Conservation (phyloP, 2,329 filamentous ascomycete genomes). For the Fusarium floridanum region DNA sequence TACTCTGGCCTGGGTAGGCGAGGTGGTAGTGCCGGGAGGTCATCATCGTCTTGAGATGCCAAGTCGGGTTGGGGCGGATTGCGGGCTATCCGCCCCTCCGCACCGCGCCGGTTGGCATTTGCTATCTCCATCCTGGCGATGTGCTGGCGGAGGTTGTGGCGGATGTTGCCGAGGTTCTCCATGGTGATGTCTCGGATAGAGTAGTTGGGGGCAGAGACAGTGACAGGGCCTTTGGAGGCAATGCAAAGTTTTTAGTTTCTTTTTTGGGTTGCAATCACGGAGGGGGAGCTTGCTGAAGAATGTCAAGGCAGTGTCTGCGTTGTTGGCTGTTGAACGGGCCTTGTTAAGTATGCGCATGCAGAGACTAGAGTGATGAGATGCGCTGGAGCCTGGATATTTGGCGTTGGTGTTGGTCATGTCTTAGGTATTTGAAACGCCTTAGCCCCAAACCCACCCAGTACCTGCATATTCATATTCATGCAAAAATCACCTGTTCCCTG, state of each 20-base stretch:
- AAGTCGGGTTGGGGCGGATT: neutral
- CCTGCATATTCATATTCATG: constrained; percentile 1
- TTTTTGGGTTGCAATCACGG: neutral
- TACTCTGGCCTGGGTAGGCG: neutral
- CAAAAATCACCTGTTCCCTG: neutral
- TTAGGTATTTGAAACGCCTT: neutral
- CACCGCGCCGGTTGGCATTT: neutral
- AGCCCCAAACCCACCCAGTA: neutral
- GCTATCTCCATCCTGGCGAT: neutral
- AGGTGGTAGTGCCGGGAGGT: neutral
- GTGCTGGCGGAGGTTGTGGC: neutral
- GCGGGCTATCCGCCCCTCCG: neutral
- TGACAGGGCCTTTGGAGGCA: neutral
- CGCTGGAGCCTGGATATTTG: neutral
- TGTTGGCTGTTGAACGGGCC: neutral
- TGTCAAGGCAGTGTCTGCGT: neutral
- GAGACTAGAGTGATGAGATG: neutral
- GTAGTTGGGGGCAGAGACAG: neutral
- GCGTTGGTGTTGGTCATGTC: neutral
- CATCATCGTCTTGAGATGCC: neutral
- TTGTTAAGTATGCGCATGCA: neutral
- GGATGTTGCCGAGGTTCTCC: neutral
- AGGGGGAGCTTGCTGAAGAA: neutral
- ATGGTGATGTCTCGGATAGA: neutral
- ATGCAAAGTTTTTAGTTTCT: neutral